Base-by-base conservation (phyloP, 257 asterid genomes). In the Craterostigma plantagineum region DNA sequence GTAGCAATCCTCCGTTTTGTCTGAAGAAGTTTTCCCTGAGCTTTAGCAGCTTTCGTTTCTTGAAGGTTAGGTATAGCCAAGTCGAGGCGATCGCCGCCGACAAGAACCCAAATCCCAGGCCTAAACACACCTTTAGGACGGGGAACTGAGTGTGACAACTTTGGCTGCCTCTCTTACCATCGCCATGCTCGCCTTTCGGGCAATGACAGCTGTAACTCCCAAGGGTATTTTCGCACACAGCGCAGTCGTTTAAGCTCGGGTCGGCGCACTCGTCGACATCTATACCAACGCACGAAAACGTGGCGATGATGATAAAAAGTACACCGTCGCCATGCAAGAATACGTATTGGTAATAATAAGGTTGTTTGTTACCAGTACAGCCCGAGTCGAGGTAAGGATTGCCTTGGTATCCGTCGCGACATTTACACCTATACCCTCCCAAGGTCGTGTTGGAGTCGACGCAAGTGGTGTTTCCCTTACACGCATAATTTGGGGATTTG, bases 351-450 rank as follows among this genome's bases (percentile, higher is more conserved):
- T n/a, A 37, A 0, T 12, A 9, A 12, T 12, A 9, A 9, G n/a
- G n/a, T n/a, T n/a, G n/a, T n/a, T n/a, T 36, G 3, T 16, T 40
- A 82, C 95, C 92, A 57, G 57, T 72, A 68, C 95, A 83, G 16
- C 82, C 92, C 0, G 70, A 72, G 18, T 62, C 61, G 12, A 83
- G 52, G 39, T 79, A 83, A 1, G 95, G 93, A 45, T 76, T 83
- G 33, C 87, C 91, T 48, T 71, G 63, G n/a, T 66, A 79, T 12
- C 95, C 87, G 0, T 12, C 0, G 0, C 44, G 7, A 42, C 93
- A 83, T 15, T 50, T 52, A 47, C 95, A 83, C 0, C 79, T 64
- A 51, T 83, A 76, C 9, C 95, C 95, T 0, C 63, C 63, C 10
- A 57, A 42, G 4, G 66, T 70, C 0, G 63, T 68, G 8, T 48